Evolutionary conservation across 2,329 filamentous ascomycete species (phyloP), one percentile per base, ranked within the genome.

Genomic region (Aureobasidium sp.): DNA sequence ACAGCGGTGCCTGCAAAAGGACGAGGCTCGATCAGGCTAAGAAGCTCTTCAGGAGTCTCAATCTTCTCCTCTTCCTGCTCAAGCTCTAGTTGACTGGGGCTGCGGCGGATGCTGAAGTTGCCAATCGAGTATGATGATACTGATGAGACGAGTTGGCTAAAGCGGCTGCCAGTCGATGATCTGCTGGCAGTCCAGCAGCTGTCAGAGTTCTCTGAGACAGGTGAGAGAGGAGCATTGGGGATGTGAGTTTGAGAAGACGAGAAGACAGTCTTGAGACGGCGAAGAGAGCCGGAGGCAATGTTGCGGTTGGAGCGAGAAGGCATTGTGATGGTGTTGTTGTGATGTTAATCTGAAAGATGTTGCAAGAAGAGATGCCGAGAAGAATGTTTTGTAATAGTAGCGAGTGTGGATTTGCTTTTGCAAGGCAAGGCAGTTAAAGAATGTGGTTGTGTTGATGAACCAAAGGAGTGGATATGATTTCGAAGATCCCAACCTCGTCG

Each of bases 41-140:
- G 61, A 5, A 67, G 61, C 60, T 66, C 67, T 34, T 65, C 62
- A 23, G 56, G 60, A 46, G 64, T 67, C 15, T 44, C 37, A 10
- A 62, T 61, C 15, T 62, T 62, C 61, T 69, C 67, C 64, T 69
- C 67, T 57, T 67, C 67, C 27, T 68, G 62, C 62, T 66, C 65
- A 27, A 69, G 63, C 44, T 68, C 67, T n/a, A 65, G 42, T 42
- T 60, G 53, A 62, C 66, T 67, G 15, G 66, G 67, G 42, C 65
- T 66, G 41, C 67, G 67, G 32, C 64, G 63, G 27, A 67, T 60
- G 63, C 66, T 62, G 63, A 66, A 64, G 29, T 62, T 64, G 55
- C 61, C 61, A 37, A 65, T 56, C 4, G 63, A 66, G 42, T 63
- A 62, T 51, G 52, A 62, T 57, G 63, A 61, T 13, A 67, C 65